Conservation (phyloP, 345 rosid genomes). For the Populus tremula region DNA sequence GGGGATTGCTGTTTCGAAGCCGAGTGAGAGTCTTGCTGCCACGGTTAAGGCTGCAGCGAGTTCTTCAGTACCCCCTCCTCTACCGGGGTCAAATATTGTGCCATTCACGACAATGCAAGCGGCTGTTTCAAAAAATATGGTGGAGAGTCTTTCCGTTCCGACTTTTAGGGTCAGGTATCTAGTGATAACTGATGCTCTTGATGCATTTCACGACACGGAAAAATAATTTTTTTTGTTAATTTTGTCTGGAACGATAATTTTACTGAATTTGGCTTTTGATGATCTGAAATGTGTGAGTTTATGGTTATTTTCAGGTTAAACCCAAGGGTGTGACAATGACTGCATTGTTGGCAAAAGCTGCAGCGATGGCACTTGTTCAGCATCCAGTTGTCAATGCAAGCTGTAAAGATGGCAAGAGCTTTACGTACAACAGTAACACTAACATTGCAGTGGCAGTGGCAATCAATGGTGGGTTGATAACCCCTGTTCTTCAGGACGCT, state of each 20-base stretch:
- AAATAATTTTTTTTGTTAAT: background rate
- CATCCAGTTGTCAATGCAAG: slow-evolving; percentile 88
- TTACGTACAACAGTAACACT: slow-evolving; percentile 59
- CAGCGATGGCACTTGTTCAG: slow-evolving; percentile 89
- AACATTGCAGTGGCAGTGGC: slow-evolving; percentile 97
- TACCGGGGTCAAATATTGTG: slow-evolving; percentile 70
- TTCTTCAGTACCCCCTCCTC: slow-evolving; percentile 40
- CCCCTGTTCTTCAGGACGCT: slow-evolving; percentile 94
- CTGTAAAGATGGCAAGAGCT: slow-evolving; percentile 87
- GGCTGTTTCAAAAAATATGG: slow-evolving; percentile 84
- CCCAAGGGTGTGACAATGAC: slow-evolving; percentile 97
- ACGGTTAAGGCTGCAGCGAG: slow-evolving; percentile 33
- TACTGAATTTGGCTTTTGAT: background rate
- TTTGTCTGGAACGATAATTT: background rate
- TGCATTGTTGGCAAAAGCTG: slow-evolving; percentile 85
- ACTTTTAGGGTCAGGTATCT: slow-evolving; percentile 94
- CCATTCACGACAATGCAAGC: slow-evolving; percentile 90
- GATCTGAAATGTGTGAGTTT: background rate
- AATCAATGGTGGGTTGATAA: slow-evolving; percentile 84
- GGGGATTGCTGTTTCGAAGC: slow-evolving; percentile 59
- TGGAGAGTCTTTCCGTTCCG: slow-evolving; percentile 81
- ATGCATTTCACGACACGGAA: slow-evolving; percentile 83
- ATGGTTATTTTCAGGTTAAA: slow-evolving; percentile 55
- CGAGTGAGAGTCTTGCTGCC: slow-evolving; percentile 24
- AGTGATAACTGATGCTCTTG: slow-evolving; percentile 70